These are phyloP conservation scores for Paspalum vaginatum DNA, from an alignment of 176 grass and related monocot species.

Conservation along the genomic window DNA sequence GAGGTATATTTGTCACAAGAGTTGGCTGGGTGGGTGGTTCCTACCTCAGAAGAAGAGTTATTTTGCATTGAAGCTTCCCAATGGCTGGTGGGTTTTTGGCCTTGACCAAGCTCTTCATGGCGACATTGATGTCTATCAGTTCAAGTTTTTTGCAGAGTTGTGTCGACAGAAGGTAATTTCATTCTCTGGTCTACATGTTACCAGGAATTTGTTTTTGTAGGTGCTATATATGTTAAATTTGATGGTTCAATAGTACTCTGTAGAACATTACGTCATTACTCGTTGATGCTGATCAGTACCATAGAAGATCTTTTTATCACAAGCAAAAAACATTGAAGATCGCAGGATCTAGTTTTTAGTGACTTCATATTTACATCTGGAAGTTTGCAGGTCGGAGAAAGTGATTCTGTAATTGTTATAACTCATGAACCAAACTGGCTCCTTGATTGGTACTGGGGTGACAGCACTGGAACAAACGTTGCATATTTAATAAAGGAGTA, in stretches of 20 bases:
- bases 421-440: slow-evolving; percentile 99
- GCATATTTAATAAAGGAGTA: slow-evolving; percentile 83
- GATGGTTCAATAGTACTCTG: slow-evolving; percentile 1
- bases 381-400: slow-evolving; percentile 72
- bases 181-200: slow-evolving; percentile 22
- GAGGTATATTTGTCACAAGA: slow-evolving; percentile 95
- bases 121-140: slow-evolving; percentile 98
- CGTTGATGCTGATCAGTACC: slow-evolving; percentile 13
- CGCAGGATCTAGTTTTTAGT: background rate
- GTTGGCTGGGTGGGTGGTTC: slow-evolving; percentile 98
- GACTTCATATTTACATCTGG: slow-evolving; percentile 24
- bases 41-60: slow-evolving; percentile 98
- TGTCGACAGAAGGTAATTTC: slow-evolving; percentile 74
- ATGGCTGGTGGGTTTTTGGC: slow-evolving; percentile 99
- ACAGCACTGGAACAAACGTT: slow-evolving; percentile 76
- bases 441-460: slow-evolving; percentile 98
- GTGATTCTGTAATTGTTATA: slow-evolving; percentile 86
- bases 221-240: background rate
- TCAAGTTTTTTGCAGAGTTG: slow-evolving; percentile 92
- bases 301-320: slow-evolving; percentile 13
- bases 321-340: slow-evolving; percentile 25
- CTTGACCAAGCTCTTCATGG: slow-evolving; percentile 97
- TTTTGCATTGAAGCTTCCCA: slow-evolving; percentile 94
- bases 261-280: slow-evolving; percentile 5
- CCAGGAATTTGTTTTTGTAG: slow-evolving; percentile 20